Evolutionary conservation across 768 basidiomycete species (phyloP), one percentile per base, ranked within the genome.

Genomic region (Russula sp.): DNA sequence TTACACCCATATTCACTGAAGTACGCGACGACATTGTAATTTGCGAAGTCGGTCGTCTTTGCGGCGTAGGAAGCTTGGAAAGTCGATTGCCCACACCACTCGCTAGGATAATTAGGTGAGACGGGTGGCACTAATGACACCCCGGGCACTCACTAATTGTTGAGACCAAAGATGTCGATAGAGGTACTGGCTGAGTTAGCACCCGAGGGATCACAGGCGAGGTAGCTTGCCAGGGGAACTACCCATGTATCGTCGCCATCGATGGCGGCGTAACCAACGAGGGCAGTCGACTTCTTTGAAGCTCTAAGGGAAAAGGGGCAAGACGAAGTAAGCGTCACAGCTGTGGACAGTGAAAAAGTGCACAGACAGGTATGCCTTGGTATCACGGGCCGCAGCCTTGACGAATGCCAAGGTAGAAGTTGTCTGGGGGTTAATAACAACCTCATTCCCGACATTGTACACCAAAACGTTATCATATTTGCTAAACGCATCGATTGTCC

Each of bases 391-490:
- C 27, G 94, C 94, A 44, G 93, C 93, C 73, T 94, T 95, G 71
- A 97, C 82, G 73, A 83, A 97, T 6, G 92, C 82, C 16, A 86
- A 84, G 10, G 87, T 83, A 35, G 76, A 77, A 16, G 90, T 90
- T 57, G 76, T 75, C 47, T 81, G 79, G 20, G 76, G 51, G 10
- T 78, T 71, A 31, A 80, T 80, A 37, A 86, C 88, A 64, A 83
- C 80, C 68, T 96, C 94, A 70, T 97, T 97, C 22, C 93, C 94
- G 63, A 97, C 80, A 70, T 95, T 96, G 76, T 81, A 95, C 11
- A 86, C 94, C 60, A 96, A 77, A 16, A 97, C 83, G 68, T 97
- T 97, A 78, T 91, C 84, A 69, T 96, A 97, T 72, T 89, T 84
- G 71, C 79, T 79, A 78, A 95, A 95, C 0, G 77, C 78, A 66